These are phyloP conservation scores for Lactifluus pinguis DNA, from an alignment of 768 basidiomycete genomes.

Conservation along the genomic window DNA sequence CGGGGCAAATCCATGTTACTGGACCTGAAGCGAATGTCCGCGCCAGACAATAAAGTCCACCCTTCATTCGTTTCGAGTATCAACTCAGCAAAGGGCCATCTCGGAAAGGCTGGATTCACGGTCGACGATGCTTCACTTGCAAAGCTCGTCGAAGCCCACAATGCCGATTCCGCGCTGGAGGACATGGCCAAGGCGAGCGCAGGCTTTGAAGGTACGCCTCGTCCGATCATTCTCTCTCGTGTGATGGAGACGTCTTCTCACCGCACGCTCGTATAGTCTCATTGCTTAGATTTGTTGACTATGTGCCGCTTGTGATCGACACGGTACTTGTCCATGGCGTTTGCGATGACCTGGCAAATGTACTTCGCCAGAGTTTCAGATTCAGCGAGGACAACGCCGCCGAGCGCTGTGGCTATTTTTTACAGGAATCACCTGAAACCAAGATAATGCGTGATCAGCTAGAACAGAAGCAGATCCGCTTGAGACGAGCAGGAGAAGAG, in stretches of 20 bases:
- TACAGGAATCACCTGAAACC: constrained; percentile 5
- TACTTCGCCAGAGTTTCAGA: neutral
- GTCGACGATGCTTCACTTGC: neutral
- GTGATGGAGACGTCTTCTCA: neutral
- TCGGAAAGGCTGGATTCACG: neutral
- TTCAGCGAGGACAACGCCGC: neutral
- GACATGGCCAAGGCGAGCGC: constrained; percentile 15
- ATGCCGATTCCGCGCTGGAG: neutral
- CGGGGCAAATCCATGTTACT: neutral
- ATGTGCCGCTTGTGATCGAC: constrained; percentile 12
- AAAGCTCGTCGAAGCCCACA: constrained; percentile 1
- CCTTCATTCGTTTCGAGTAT: neutral
- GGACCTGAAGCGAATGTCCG: neutral
- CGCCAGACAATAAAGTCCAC: neutral
- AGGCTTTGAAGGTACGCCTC: constrained; percentile 15
- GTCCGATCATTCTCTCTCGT: neutral
- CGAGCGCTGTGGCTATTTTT: constrained; percentile 1
- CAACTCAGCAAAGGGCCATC: neutral
- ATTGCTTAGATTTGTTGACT: constrained; percentile 12
- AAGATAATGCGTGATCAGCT: neutral
- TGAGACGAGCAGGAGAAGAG: neutral
- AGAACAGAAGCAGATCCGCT: neutral
- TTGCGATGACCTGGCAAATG: neutral
- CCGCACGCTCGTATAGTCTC: neutral
- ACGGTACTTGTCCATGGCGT: constrained; percentile 12